Percentiles rank a stretch among this genome's conserved stretches.
Evolutionary conservation across 169 alveolate species (phyloP).

Genomic region (Plasmodium gallinaceum): DNA sequence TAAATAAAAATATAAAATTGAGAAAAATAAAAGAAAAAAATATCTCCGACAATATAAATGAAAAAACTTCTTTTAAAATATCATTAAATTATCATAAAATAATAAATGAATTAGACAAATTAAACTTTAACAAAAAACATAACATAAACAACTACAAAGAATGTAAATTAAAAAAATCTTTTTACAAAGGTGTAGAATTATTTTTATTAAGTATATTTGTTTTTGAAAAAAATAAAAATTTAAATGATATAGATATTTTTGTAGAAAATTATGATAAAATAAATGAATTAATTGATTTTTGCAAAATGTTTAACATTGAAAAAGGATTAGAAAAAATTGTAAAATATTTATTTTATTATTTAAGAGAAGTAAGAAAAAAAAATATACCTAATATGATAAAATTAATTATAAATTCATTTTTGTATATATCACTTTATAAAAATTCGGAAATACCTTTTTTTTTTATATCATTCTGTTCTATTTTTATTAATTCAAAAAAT

Average conservation of each 20-base stretch:
- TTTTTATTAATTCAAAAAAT: slow-evolving; percentile 24
- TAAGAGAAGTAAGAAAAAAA: slow-evolving; percentile 47
- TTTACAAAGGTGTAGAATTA: slow-evolving; percentile 36
- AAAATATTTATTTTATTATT: slow-evolving; percentile 51
- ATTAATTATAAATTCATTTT: slow-evolving; percentile 33
- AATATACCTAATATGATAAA: slow-evolving; percentile 42
- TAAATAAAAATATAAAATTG: too few species aligned
- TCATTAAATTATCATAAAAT: background rate
- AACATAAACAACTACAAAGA: slow-evolving; percentile 24
- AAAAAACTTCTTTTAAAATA: too few species aligned
- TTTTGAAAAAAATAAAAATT: slow-evolving; percentile 39
- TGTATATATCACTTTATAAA: slow-evolving; percentile 21
- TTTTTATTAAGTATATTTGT: slow-evolving; percentile 48
- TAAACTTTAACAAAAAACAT: slow-evolving; percentile 14
- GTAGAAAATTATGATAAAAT: slow-evolving; percentile 33
- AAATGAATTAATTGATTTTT: slow-evolving; percentile 44
- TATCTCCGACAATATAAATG: too few species aligned
- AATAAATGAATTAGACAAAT: slow-evolving; percentile 17
- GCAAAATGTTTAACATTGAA: slow-evolving; percentile 43
- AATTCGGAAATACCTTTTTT: slow-evolving; percentile 33
- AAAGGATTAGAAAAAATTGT: slow-evolving; percentile 57
- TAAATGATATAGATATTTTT: slow-evolving; percentile 21
- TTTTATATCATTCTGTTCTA: slow-evolving; percentile 73
- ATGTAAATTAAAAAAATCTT: slow-evolving; percentile 33
- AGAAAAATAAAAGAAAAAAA: too few species aligned